A percentile compares a stretch with the other conserved stretches of the same genome.
Evolutionary conservation across 495 filamentous ascomycete genomes (phyloP).

Genomic region (Penicillium turbatum): DNA sequence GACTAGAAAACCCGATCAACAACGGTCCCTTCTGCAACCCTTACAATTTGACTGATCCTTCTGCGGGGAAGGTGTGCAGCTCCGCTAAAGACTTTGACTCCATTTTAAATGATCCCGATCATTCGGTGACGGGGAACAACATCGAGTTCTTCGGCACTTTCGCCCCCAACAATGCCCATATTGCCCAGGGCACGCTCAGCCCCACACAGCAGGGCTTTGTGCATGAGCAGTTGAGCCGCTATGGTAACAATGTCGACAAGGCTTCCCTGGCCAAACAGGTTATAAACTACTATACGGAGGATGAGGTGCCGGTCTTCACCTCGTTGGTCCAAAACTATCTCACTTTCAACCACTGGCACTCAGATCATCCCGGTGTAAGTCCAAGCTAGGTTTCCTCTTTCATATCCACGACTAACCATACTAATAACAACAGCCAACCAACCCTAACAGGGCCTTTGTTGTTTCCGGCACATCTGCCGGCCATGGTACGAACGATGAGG

Average conservation of each 20-base stretch:
- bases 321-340: constrained; percentile 48
- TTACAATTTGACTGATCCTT: constrained; percentile 37
- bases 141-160: constrained; percentile 48
- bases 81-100: constrained; percentile 41
- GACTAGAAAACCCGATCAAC: constrained; percentile 43
- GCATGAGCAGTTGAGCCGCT: constrained; percentile 42
- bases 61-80: constrained; percentile 37
- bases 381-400: neutral
- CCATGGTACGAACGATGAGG: constrained; percentile 44
- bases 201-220: constrained; percentile 44
- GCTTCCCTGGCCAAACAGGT: constrained; percentile 39
- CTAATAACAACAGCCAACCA: constrained; percentile 34
- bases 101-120: constrained; percentile 46
- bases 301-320: constrained; percentile 45
- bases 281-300: constrained; percentile 50
- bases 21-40: constrained; percentile 44
- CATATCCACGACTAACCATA: neutral
- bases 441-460: constrained; percentile 48
- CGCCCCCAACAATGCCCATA: constrained; percentile 35
- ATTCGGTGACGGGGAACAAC: constrained; percentile 48
- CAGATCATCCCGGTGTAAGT: constrained; percentile 45
- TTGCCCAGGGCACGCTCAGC: constrained; percentile 31
- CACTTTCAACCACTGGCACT: constrained; percentile 51
- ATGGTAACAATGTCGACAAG: constrained; percentile 31
- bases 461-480: constrained; percentile 45